A percentile compares a stretch with the other conserved stretches of the same genome.
phyloP scores from a whole-genome alignment of 2,329 filamentous ascomycete genomes.

The Diaporthe sp. region DNA sequence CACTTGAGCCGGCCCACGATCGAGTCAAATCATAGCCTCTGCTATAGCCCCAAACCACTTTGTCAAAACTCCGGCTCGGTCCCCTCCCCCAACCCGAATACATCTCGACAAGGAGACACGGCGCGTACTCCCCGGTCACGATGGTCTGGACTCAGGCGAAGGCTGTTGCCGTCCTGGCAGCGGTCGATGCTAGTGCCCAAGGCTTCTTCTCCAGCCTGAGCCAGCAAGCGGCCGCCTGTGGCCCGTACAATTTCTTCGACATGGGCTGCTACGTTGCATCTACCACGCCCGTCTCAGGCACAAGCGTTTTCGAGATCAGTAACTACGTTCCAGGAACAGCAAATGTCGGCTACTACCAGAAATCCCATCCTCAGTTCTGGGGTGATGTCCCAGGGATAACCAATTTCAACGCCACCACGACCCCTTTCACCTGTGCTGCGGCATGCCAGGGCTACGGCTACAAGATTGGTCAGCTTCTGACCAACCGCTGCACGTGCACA shows the following conservation, averaged over 20 bases:
- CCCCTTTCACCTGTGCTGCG: neutral
- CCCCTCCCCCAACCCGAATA: too few relatives aligned
- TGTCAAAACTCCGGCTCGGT: too few relatives aligned
- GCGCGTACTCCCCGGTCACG: neutral
- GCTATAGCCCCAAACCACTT: neutral
- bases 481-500: neutral
- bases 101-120: neutral
- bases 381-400: neutral
- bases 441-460: constrained; percentile 17
- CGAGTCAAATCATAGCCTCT: neutral
- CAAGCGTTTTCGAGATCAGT: neutral
- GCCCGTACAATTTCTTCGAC: neutral
- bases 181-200: constrained; percentile 3
- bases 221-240: constrained; percentile 1
- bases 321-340: neutral
- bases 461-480: neutral
- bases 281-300: neutral
- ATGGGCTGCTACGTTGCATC: neutral
- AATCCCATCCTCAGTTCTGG: neutral
- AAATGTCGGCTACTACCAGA: neutral
- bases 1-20: neutral
- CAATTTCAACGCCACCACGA: neutral
- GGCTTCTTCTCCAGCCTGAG: constrained; percentile 10
- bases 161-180: constrained; percentile 20
- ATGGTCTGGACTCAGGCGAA: constrained; percentile 13